These are phyloP conservation scores for Scolecobasidium constrictum DNA, from an alignment of 2,329 filamentous ascomycete species.

Conservation along the genomic window DNA sequence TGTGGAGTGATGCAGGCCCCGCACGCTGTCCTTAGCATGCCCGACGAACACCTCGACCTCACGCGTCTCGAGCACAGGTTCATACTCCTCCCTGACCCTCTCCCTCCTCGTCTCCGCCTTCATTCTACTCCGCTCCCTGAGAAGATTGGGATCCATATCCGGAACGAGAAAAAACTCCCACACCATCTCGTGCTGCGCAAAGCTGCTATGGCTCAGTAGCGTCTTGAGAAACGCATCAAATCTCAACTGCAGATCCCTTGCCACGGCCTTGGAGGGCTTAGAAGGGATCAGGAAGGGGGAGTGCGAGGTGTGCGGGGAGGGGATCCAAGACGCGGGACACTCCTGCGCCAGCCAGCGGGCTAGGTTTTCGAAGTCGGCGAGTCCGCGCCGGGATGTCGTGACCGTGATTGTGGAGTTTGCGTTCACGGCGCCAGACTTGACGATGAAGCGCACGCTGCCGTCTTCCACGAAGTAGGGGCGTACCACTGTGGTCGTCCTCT, in stretches of 20 bases:
- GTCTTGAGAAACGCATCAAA: constrained; percentile 84
- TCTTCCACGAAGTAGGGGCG: constrained; percentile 96
- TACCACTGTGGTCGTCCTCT: constrained; percentile 83
- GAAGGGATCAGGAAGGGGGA: constrained; percentile 91
- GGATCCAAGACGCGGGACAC: constrained; percentile 92
- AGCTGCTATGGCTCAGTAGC: constrained; percentile 79
- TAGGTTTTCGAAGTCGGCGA: constrained; percentile 84
- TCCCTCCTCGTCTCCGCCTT: constrained; percentile 79
- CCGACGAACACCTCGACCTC: constrained; percentile 91
- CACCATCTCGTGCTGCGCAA: constrained; percentile 90
- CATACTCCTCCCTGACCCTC: constrained; percentile 78
- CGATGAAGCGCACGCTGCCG: constrained; percentile 78
- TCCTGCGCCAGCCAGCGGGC: constrained; percentile 74
- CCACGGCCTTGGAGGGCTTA: constrained; percentile 73
- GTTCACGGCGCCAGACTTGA: constrained; percentile 89
- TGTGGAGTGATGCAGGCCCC: constrained; percentile 71
- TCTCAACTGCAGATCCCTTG: constrained; percentile 78
- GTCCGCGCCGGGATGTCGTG: constrained; percentile 81
- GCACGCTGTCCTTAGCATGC: constrained; percentile 81
- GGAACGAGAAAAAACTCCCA: constrained; percentile 99
- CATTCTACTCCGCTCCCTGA: constrained; percentile 74
- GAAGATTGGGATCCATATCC: constrained; percentile 80
- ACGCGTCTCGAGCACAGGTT: constrained; percentile 65
- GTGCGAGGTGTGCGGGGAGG: constrained; percentile 48
- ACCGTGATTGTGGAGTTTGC: constrained; percentile 76